Base-by-base conservation (phyloP, 331 rosid species). In the Quercus phellos region DNA sequence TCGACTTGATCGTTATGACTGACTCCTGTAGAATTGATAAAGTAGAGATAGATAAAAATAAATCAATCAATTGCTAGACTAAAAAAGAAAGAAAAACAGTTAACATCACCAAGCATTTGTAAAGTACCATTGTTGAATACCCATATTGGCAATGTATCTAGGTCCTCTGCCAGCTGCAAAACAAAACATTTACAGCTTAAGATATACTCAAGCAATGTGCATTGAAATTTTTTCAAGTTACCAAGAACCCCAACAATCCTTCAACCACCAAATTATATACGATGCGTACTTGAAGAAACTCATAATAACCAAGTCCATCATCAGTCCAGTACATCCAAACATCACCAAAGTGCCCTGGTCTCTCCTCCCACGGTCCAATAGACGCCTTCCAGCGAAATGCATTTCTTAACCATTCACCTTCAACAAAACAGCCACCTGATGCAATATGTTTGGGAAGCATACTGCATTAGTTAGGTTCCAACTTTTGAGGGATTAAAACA, bases 311-410 rank as follows among this genome's bases (percentile, higher is more conserved):
- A 72, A 93, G 87, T 27, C 97, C 98, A 77, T 93, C 98, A 67
- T 93, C 98, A 35, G 98, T 95, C 99, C 99, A 95, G 79, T 95
- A 95, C 88, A 73, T 88, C 99, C 99, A 95, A 77, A 95, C 98
- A 85, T 92, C 97, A 59, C 98, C 84, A 17, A 82, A 89, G 85
- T 92, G 97, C 75, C 99, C 99, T 42, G 98, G 97, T 79, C 99
- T 90, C 76, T 89, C 83, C 42, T 87, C 90, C 90, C 90, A 87
- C 14, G 90, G 89, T 68, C 90, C 90, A 80, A 85, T 4, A 2
- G 77, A 27, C 29, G 72, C 85, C 42, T 85, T 78, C 90, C 90
- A 87, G 51, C 90, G 83, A 85, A 87, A 87, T 29, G 90, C 90
- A 80, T 87, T 87, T 74, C 87, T 82, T 82, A 87, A 80, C 81